These are phyloP conservation scores for Protomyces lactucae-debilis DNA, from an alignment of 1,139 yeast genomes.

Conservation along the genomic window DNA sequence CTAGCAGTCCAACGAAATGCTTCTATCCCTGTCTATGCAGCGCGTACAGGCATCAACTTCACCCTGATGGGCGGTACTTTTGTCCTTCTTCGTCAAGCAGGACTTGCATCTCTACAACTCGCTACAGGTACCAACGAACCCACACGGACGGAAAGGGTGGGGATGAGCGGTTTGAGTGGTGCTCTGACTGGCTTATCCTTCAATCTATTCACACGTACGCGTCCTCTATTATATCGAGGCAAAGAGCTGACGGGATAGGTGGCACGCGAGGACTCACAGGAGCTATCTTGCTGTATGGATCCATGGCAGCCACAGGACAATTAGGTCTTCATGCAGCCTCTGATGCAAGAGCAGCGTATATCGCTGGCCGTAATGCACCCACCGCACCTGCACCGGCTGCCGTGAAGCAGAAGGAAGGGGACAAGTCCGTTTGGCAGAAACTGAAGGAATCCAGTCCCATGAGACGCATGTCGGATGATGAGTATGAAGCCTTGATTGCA, in stretches of 20 bases:
- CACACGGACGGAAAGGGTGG: background rate
- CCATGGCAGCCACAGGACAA: slow-evolving; percentile 6
- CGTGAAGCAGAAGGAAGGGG: slow-evolving; percentile 6
- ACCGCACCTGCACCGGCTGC: background rate
- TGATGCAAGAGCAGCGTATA: background rate
- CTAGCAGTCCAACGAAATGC: slow-evolving; percentile 9
- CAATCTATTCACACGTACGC: background rate
- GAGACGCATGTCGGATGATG: slow-evolving; percentile 16
- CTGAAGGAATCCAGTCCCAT: slow-evolving; percentile 12
- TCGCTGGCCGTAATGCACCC: background rate
- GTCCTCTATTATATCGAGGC: too few relatives aligned
- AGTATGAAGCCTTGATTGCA: slow-evolving; percentile 13
- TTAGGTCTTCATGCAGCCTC: background rate
- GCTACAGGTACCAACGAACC: background rate
- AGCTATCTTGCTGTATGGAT: slow-evolving; percentile 14
- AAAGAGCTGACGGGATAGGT: background rate
- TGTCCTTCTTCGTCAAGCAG: slow-evolving; percentile 3
- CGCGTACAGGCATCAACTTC: slow-evolving; percentile 4
- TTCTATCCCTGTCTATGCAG: slow-evolving; percentile 7
- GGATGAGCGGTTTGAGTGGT: slow-evolving; percentile 2
- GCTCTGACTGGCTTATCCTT: slow-evolving; percentile 12
- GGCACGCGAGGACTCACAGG: slow-evolving; percentile 12
- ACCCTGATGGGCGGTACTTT: slow-evolving; percentile 18
- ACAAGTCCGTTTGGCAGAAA: slow-evolving; percentile 20
- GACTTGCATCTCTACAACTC: background rate